Evolutionary conservation across 768 basidiomycete genomes (phyloP), one percentile per base, ranked within the genome.

Genomic region (Naganishia vaughanmartiniae): DNA sequence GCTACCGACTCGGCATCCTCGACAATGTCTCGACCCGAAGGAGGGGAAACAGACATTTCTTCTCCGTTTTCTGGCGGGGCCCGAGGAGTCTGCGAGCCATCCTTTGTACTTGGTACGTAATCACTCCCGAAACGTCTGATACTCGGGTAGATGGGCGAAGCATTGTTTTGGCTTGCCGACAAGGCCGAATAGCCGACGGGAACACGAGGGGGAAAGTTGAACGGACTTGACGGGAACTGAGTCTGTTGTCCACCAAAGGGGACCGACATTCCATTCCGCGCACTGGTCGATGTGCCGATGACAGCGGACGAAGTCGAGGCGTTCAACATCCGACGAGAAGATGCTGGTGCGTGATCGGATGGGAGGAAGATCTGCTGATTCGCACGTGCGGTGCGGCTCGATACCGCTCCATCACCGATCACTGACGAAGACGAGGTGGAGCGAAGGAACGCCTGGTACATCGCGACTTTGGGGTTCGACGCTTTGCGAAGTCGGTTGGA

Each of bases 371-470:
- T 51, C 26, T 42, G 36, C 57, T 58, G 57, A 42, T 42, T 45
- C 39, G 57, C 21, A 9, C 9, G n/a, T n/a, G 48, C 48, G 48
- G n/a, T 14, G 14, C 24, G 14, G 15, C 21, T 63, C 39, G 60
- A 63, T 28, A 26, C 10, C 24, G 17, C 5, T 9, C 9, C 28
- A 24, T 26, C 39, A 26, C 42, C 60, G 39, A 7, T n/a, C 3
- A 30, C n/a, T 54, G 12, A 5, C 21, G 34, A 5, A 2, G 57
- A 58, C 9, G 57, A n/a, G 1, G 57, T 58, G 19, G 68, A 31
- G 33, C 42, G 42, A 4, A 69, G 19, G 56, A 69, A 26, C 21
- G 68, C 68, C 46, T 69, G 56, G 34, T 69, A 69, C 11, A 69
- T 69, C 7, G 68, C 68, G 31, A 34, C 48, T 31, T 60, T 58